Conservation (phyloP, 169 alveolate genomes). For the Perkinsus olseni region DNA sequence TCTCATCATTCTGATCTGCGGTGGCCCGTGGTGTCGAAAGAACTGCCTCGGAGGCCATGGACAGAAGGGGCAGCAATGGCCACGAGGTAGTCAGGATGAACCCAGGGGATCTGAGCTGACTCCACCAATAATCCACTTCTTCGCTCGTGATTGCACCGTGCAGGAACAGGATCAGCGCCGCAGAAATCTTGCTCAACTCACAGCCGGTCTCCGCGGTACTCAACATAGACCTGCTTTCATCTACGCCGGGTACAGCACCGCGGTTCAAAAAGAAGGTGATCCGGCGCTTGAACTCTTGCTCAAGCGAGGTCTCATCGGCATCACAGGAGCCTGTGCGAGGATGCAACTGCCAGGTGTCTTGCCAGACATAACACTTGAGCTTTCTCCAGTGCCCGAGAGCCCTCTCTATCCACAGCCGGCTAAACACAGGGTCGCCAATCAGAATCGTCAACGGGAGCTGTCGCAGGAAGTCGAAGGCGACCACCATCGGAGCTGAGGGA, state of each 20-base stretch:
- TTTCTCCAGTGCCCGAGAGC: neutral
- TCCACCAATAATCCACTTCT: neutral
- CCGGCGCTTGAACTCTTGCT: neutral
- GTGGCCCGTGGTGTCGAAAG: neutral
- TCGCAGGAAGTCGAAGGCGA: neutral
- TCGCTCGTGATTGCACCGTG: neutral
- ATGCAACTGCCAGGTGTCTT: neutral
- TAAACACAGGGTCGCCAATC: neutral
- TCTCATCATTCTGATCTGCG: neutral
- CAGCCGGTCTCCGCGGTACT: neutral
- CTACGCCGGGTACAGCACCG: neutral
- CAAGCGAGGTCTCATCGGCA: neutral
- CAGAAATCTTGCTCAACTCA: neutral
- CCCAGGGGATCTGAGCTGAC: neutral
- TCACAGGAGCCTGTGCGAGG: neutral
- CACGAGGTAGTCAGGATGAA: neutral
- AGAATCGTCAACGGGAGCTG: neutral
- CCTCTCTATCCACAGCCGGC: neutral
- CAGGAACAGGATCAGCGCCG: neutral
- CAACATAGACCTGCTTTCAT: neutral
- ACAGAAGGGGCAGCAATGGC: neutral
- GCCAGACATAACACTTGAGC: neutral
- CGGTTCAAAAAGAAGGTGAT: neutral
- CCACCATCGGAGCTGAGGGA: neutral
- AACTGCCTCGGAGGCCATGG: neutral